Conservation (phyloP, 75 land plant genomes). For the Selaginella moellendorffii region DNA sequence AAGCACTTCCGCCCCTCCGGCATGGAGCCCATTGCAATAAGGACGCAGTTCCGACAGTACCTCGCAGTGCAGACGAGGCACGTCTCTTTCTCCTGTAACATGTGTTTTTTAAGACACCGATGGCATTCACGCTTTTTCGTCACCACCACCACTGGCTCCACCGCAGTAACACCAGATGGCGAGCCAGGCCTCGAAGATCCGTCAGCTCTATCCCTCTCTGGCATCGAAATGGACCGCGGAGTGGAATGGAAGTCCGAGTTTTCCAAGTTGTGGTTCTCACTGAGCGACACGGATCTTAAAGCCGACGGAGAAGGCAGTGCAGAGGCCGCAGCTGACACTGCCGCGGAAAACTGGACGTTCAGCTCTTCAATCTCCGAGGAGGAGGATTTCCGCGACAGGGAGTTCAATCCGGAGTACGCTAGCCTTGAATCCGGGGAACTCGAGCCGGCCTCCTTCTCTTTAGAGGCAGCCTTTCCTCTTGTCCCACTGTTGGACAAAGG, state of each 20-base stretch:
- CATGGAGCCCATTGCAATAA: constrained; percentile 96
- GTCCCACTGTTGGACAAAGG: too few relatives aligned
- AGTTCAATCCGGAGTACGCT: not conserved
- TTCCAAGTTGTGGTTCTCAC: not conserved
- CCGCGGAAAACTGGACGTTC: not conserved
- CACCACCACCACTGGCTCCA: not conserved
- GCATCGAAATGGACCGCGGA: not conserved
- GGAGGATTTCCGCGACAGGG: constrained; percentile 13
- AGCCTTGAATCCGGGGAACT: not conserved
- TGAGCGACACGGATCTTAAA: not conserved
- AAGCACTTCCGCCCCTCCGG: constrained; percentile 97
- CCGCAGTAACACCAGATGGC: constrained; percentile 5
- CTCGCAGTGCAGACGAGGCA: constrained; percentile 85
- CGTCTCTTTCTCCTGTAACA: constrained; percentile 78
- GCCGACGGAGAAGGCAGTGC: constrained; percentile 10
- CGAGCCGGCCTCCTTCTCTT: not conserved
- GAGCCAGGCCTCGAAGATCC: not conserved
- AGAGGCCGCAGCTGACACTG: constrained; percentile 12
- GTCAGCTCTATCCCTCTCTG: not conserved
- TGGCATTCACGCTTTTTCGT: constrained; percentile 57
- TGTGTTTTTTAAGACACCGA: constrained; percentile 48
- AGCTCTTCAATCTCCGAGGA: constrained; percentile 10
- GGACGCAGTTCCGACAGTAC: constrained; percentile 74
- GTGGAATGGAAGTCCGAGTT: not conserved
- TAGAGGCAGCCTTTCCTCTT: not conserved